These are phyloP conservation scores for Phytomonas sp. DNA, from an alignment of 208 protist genomes.

Conservation along the genomic window DNA sequence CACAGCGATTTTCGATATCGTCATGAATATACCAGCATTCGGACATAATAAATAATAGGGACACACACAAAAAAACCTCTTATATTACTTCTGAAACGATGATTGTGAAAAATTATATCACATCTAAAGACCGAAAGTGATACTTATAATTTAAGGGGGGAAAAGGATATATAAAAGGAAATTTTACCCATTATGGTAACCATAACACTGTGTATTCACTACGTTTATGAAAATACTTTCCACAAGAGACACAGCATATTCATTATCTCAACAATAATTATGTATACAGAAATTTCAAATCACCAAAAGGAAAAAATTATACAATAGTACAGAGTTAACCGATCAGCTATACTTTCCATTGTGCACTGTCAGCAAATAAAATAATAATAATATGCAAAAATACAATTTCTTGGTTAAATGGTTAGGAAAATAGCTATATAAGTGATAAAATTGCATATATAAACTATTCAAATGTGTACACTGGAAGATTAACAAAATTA, in stretches of 20 bases:
- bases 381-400: neutral
- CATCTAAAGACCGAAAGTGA: neutral
- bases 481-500: neutral
- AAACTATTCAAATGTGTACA: neutral
- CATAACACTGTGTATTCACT: neutral
- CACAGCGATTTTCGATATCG: slow-evolving; percentile 31
- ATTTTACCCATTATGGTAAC: neutral
- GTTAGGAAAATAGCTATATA: slow-evolving; percentile 6
- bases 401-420: neutral
- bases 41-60: slow-evolving; percentile 19
- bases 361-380: neutral
- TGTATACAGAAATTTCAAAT: neutral
- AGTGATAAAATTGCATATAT: neutral
- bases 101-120: slow-evolving; percentile 1
- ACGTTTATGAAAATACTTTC: neutral
- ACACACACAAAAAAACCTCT: neutral
- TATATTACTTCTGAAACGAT: slow-evolving; percentile 6
- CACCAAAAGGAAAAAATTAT: neutral
- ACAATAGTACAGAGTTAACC: neutral
- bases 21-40: slow-evolving; percentile 54
- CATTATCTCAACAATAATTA: neutral
- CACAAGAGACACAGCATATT: neutral
- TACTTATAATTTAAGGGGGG: neutral
- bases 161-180: neutral
- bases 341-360: slow-evolving; percentile 6